Evolutionary conservation across 345 rosid genomes (phyloP), one percentile per base, ranked within the genome.

Genomic region (Eucalyptus curtisii): DNA sequence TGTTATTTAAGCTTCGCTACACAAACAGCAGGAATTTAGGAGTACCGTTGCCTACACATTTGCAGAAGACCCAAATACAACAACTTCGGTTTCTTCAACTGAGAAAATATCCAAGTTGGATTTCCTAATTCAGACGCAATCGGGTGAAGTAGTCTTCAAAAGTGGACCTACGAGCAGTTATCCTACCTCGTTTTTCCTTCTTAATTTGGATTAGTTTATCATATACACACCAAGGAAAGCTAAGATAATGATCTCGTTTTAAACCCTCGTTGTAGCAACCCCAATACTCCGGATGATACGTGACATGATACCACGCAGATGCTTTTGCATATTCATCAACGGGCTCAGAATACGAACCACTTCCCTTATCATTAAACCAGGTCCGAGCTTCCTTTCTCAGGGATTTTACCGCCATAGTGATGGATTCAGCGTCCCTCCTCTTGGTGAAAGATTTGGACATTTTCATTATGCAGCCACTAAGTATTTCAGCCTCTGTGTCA

Each of bases 301-400:
- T 96, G 40, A 95, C 99, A 87, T 95, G 71, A 90, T 96, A 96
- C 98, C 98, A 96, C 31, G 99, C 98, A 2, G 99, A 95, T 15
- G 99, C 96, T 90, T 93, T 95, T 24, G 96, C 95, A n/a, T 90
- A 86, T 31, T 68, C 89, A 68, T 93, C 91, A 25, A 86, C 90
- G 14, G 50, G 87, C 27, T 82, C 90, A 33, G 84, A 87, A 87
- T 92, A 40, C 6, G 47, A 76, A 76, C 27, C 27, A 37, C 82
- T 76, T 37, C 47, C 82, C 92, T 93, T 90, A 87, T 92, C 92
- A 40, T 89, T 89, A 90, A 94, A 93, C 95, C 95, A 94, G 12
- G 89, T 53, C 90, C 94, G 89, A 13, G 93, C 95, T 92, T 94
- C 95, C 90, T 94, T 94, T 87, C 91, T 92, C 81, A 94, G 86